Evolutionary conservation across 1,139 yeast genomes (phyloP), one percentile per base, ranked within the genome.

Genomic region (Arxiozyma slooffiae): DNA sequence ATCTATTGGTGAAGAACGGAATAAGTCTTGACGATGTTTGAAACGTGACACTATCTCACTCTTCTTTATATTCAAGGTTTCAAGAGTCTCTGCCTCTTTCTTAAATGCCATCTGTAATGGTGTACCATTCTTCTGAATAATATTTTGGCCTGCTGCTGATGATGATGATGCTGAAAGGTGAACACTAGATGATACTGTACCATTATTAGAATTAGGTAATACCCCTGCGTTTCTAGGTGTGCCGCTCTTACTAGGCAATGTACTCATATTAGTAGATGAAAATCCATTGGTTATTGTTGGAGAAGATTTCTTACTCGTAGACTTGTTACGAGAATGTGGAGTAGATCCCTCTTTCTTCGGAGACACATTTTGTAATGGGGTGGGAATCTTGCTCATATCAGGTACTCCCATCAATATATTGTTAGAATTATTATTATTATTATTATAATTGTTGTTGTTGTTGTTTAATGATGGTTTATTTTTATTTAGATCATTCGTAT

Each of bases 21-120:
- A 63, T 9, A 64, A 51, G 44, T 66, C 66, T 54, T 65, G 67
- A 49, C 69, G 61, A 48, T 65, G 68, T 43, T 66, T 65, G 43
- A 57, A 63, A 44, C 69, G 57, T 6, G 67, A 60, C 18, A 63
- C 55, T 18, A 67, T 55, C 48, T 67, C 69, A 8, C 58, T 57
- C 42, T 65, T 66, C 46, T 60, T 59, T 18, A 57, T 52, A 39
- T 62, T 59, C 53, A 63, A 49, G 24, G 61, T 56, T 36, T 57
- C 60, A 48, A 66, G 51, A 20, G 51, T 53, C 3, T 57, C 58
- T 48, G 64, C 69, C 45, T 67, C 70, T 26, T 57, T 58, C 48
- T 53, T 61, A 49, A 57, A 61, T 14, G 67, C 66, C 51, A 58
- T 60, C 20, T 57, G 60, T 5, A 49, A 49, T 18, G 34, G 44